Conservation (phyloP, 1,284 basidiomycete genomes). For the Exobasidium rhododendri region DNA sequence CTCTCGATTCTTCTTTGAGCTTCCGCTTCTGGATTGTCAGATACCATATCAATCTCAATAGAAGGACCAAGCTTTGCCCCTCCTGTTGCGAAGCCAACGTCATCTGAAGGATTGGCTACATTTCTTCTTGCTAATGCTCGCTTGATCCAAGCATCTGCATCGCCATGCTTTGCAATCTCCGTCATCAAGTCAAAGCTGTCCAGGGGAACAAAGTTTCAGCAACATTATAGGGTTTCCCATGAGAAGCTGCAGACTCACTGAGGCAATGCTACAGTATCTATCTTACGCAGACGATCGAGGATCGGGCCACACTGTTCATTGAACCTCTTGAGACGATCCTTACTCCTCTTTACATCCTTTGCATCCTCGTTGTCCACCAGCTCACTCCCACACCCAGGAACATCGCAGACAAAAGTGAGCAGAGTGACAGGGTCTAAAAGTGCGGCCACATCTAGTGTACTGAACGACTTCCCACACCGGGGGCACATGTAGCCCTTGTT, state of each 20-base stretch:
- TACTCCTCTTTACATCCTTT: slow-evolving; percentile 74
- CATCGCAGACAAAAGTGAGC: slow-evolving; percentile 50
- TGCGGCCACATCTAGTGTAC: slow-evolving; percentile 78
- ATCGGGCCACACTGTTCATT: slow-evolving; percentile 86
- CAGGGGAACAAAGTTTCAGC: slow-evolving; percentile 12
- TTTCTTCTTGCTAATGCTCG: slow-evolving; percentile 15
- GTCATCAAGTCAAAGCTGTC: slow-evolving; percentile 70
- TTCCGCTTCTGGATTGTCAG: slow-evolving; percentile 38
- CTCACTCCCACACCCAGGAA: slow-evolving; percentile 62
- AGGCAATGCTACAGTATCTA: slow-evolving; percentile 60
- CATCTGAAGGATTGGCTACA: slow-evolving; percentile 16
- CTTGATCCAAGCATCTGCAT: slow-evolving; percentile 56
- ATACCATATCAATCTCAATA: slow-evolving; percentile 47
- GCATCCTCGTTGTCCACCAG: slow-evolving; percentile 88
- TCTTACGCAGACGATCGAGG: slow-evolving; percentile 77
- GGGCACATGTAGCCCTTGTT: slow-evolving; percentile 95
- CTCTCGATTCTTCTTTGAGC: slow-evolving; percentile 57
- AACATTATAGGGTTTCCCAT: not conserved
- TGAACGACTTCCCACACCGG: slow-evolving; percentile 77
- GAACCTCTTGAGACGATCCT: slow-evolving; percentile 92
- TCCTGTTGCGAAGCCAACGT: slow-evolving; percentile 14
- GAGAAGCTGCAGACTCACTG: slow-evolving; percentile 3
- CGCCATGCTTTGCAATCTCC: slow-evolving; percentile 43
- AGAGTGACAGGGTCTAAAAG: slow-evolving; percentile 68
- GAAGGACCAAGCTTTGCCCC: slow-evolving; percentile 18